Conservation (phyloP, 305 asterid genomes). For the Caryopteris hybrid region DNA sequence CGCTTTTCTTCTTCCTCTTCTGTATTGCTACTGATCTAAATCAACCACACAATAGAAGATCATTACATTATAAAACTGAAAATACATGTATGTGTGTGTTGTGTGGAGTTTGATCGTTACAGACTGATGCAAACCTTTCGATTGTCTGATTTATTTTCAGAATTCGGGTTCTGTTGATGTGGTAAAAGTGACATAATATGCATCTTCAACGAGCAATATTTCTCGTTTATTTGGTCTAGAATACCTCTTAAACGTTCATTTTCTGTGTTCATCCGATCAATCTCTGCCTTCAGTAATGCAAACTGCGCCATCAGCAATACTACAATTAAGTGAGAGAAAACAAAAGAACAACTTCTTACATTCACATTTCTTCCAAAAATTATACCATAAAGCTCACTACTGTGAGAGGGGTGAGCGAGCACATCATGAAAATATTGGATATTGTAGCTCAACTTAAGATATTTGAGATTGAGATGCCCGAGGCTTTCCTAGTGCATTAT, state of each 20-base stretch:
- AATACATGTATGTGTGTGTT: too few species aligned
- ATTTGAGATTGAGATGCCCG: too few species aligned
- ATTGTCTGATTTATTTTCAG: constrained; percentile 1
- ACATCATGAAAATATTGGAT: too few species aligned
- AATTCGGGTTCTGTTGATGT: constrained; percentile 17
- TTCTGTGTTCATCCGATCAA: constrained; percentile 38
- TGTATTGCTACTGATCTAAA: too few species aligned
- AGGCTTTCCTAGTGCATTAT: too few species aligned
- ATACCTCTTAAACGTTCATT: constrained; percentile 30
- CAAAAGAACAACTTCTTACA: too few species aligned
- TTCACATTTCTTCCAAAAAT: too few species aligned
- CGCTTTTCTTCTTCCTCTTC: constrained; percentile 10
- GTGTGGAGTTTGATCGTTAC: not conserved
- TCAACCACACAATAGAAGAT: not conserved
- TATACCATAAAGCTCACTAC: too few species aligned
- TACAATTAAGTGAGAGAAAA: too few species aligned
- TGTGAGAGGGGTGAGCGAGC: too few species aligned
- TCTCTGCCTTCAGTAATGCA: constrained; percentile 26
- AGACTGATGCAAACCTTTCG: constrained; percentile 35
- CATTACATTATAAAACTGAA: not conserved
- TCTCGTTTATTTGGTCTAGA: constrained; percentile 26
- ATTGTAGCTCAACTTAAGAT: too few species aligned
- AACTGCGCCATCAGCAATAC: constrained; percentile 21
- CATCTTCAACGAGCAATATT: constrained; percentile 27
- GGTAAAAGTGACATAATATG: constrained; percentile 24